Percentiles rank a stretch among this genome's conserved stretches.
Evolutionary conservation across 1,139 yeast genomes (phyloP).

Genomic region (Williopsis jadinii): DNA sequence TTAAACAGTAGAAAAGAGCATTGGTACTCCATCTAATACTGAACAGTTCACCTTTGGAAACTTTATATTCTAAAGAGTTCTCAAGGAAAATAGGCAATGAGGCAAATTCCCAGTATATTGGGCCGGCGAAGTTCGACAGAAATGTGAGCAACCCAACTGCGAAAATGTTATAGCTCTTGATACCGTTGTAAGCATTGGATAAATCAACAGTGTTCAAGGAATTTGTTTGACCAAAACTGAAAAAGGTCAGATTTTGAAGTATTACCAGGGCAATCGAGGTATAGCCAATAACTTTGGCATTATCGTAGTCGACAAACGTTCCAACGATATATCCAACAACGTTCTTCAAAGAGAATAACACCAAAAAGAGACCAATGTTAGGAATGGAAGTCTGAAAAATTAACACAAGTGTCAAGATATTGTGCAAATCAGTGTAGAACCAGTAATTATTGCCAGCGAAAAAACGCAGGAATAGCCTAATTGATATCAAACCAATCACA

Average conservation of each 20-base stretch:
- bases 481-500: conserved; percentile 3
- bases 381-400: conserved; percentile 63
- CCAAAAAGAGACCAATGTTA: conserved; percentile 63
- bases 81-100: conserved; percentile 41
- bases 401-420: conserved; percentile 45
- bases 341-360: conserved; percentile 37
- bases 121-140: conserved; percentile 76
- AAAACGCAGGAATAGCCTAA: conserved; percentile 6
- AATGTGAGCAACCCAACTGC: conserved; percentile 76
- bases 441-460: conserved; percentile 7
- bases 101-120: conserved; percentile 75
- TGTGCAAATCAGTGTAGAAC: conserved; percentile 37
- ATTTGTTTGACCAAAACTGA: conserved; percentile 86
- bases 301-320: not conserved
- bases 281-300: conserved; percentile 5
- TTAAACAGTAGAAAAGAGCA: conserved; percentile 47
- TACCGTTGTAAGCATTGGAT: conserved; percentile 88
- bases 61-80: conserved; percentile 17
- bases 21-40: conserved; percentile 32
- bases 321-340: conserved; percentile 11
- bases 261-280: conserved; percentile 23
- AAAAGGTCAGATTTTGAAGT: conserved; percentile 72
- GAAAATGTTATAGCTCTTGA: conserved; percentile 57
- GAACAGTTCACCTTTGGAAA: conserved; percentile 30
- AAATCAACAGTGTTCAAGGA: conserved; percentile 87